Base-by-base conservation (phyloP, 2,329 filamentous ascomycete genomes). In the Colletotrichum echinochloae region DNA sequence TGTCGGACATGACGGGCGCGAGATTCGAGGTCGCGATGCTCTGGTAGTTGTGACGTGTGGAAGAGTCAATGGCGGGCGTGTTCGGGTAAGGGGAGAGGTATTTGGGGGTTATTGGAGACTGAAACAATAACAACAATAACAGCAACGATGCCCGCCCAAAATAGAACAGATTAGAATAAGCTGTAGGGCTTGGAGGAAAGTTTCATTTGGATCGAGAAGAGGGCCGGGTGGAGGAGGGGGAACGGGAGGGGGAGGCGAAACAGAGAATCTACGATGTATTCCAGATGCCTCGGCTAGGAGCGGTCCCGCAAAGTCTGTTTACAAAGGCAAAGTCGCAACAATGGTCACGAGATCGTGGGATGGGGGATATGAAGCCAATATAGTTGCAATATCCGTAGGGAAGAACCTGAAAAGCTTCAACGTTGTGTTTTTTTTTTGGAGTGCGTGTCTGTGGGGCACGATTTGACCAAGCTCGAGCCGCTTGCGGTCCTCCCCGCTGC, bases 381-480 rank as follows among this genome's bases (percentile, higher is more conserved):
- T 8, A 4, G 23, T 1, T 62, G 57, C 8, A 37, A 62, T 52
- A 26, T 49, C n/a, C n/a, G 56, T 49, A n/a, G 56, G 56, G 57
- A 54, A 52, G 59, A 57, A 12, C 48, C 35, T 41, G 35, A 52
- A 63, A 62, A 52, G 64, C 64, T 71, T 71, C 64, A 63, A 67
- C 37, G 65, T 63, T 67, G 18, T 63, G 44, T 52, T 63, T 59
- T 63, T 46, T 52, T 63, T 59, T 70, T 41, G 9, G 52, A 60
- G 20, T 48, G 44, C 20, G 44, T n/a, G 55, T 23, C 46, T n/a
- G 62, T 49, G 66, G 46, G 48, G 49, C 65, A 63, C 54, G 68
- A 67, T 33, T 71, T 67, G 41, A 67, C 56, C 64, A 68, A 63
- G 64, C 68, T 62, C 52, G 68, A 71, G 64, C 68, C 68, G 68